phyloP scores from a whole-genome alignment of 768 basidiomycete genomes.

The Lactifluus echinatus region DNA sequence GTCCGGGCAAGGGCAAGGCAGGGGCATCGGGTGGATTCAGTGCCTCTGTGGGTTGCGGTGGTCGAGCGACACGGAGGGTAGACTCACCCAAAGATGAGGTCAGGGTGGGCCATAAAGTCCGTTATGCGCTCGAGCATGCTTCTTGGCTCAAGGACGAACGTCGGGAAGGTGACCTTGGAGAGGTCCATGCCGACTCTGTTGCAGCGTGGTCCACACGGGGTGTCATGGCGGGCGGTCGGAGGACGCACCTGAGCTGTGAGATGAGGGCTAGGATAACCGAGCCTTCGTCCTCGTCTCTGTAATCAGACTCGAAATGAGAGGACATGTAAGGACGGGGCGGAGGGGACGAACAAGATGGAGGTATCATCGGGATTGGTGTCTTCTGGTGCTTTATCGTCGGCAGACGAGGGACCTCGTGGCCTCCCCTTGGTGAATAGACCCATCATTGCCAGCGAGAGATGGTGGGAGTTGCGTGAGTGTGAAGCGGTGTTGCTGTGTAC shows the following conservation, averaged over 20 bases:
- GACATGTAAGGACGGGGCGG: constrained; percentile 21
- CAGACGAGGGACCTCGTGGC: constrained; percentile 56
- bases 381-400: constrained; percentile 60
- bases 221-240: not conserved
- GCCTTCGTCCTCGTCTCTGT: constrained; percentile 87
- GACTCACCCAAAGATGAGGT: constrained; percentile 88
- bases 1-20: not conserved
- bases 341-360: constrained; percentile 65
- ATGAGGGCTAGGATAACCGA: constrained; percentile 83
- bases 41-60: too few species aligned
- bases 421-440: constrained; percentile 58
- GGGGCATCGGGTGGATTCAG: too few species aligned
- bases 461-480: not conserved
- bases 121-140: constrained; percentile 98
- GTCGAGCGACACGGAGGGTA: not conserved
- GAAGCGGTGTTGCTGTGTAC: not conserved
- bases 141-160: constrained; percentile 93
- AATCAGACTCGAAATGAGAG: constrained; percentile 23
- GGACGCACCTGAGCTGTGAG: constrained; percentile 70
- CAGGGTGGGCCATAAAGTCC: constrained; percentile 98
- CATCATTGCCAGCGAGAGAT: constrained; percentile 46
- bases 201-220: not conserved
- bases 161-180: constrained; percentile 86
- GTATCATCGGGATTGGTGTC: constrained; percentile 87
- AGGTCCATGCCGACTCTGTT: constrained; percentile 93